phyloP scores from a whole-genome alignment of 129 eudicot species.

The Dittrichia graveolens region DNA sequence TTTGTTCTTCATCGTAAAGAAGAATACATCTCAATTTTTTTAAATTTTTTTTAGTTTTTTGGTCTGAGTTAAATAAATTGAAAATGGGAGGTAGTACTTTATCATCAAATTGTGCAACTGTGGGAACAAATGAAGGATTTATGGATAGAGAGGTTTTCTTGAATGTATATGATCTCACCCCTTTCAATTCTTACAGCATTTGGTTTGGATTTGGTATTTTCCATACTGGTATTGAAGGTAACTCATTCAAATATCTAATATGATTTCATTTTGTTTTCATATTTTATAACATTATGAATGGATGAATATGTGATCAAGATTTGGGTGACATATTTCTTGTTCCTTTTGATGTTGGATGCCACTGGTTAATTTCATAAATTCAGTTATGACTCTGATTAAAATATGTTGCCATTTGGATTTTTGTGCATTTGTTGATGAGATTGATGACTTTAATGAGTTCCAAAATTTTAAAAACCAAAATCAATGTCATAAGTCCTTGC shows the following conservation, averaged over 20 bases:
- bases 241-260: neutral
- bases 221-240: slow-evolving; percentile 75
- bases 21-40: neutral
- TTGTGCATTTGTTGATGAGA: slow-evolving; percentile 16
- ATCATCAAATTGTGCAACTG: slow-evolving; percentile 23
- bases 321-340: neutral
- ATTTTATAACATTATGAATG: neutral
- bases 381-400: too few relatives aligned
- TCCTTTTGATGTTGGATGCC: neutral
- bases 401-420: slow-evolving; percentile 9
- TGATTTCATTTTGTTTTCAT: neutral
- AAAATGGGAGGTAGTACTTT: slow-evolving; percentile 40
- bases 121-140: slow-evolving; percentile 28
- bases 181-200: slow-evolving; percentile 51
- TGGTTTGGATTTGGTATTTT: slow-evolving; percentile 70
- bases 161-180: slow-evolving; percentile 66
- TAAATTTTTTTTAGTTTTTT: neutral
- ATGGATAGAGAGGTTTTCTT: slow-evolving; percentile 46
- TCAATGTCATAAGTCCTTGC: too few relatives aligned
- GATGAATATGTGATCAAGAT: slow-evolving; percentile 4
- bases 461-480: too few relatives aligned
- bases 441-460: too few relatives aligned
- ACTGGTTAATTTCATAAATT: neutral
- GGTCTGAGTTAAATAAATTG: neutral
- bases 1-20: neutral